Percentiles rank a stretch among this genome's conserved stretches.
These are phyloP conservation scores for Eimeria acervulina DNA, from an alignment of 169 alveolate species.

Conservation along the genomic window DNA sequence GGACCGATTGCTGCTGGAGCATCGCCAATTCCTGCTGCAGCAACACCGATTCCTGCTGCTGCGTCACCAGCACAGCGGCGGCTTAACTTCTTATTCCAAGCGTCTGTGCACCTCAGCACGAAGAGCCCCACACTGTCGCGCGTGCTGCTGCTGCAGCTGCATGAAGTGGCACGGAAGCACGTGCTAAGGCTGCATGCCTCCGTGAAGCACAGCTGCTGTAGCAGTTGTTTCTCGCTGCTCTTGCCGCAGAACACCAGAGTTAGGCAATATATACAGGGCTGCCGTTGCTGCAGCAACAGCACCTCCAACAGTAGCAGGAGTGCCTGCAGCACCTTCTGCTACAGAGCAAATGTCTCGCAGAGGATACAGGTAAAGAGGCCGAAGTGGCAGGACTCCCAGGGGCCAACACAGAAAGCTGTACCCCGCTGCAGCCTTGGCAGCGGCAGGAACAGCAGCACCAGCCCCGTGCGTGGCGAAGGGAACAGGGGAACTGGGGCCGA, in stretches of 20 bases:
- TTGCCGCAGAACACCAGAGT: constrained; percentile 64
- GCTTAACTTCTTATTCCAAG: constrained; percentile 64
- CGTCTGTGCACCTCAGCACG: constrained; percentile 70
- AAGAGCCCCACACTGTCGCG: constrained; percentile 63
- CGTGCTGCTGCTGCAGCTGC: constrained; percentile 57
- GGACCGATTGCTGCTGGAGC: constrained; percentile 31
- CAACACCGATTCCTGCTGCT: constrained; percentile 3
- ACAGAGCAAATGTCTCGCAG: not conserved
- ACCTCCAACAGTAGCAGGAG: not conserved
- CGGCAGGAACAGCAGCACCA: constrained; percentile 41
- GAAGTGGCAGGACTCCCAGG: not conserved
- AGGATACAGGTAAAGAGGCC: not conserved
- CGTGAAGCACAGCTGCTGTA: constrained; percentile 73
- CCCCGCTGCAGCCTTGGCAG: not conserved
- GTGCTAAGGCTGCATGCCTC: constrained; percentile 70
- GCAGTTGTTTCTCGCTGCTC: constrained; percentile 58
- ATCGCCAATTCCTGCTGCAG: constrained; percentile 17
- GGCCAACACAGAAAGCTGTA: not conserved
- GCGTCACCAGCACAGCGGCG: constrained; percentile 70
- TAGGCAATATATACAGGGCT: constrained; percentile 39
- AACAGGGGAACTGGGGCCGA: not conserved
- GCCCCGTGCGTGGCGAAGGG: not conserved
- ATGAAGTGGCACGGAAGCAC: constrained; percentile 57
- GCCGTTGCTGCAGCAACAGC: constrained; percentile 40
- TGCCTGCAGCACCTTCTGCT: not conserved